Evolutionary conservation across 352 stramenopile genomes (phyloP), one percentile per base, ranked within the genome.

Genomic region (Phytophthora capsici): DNA sequence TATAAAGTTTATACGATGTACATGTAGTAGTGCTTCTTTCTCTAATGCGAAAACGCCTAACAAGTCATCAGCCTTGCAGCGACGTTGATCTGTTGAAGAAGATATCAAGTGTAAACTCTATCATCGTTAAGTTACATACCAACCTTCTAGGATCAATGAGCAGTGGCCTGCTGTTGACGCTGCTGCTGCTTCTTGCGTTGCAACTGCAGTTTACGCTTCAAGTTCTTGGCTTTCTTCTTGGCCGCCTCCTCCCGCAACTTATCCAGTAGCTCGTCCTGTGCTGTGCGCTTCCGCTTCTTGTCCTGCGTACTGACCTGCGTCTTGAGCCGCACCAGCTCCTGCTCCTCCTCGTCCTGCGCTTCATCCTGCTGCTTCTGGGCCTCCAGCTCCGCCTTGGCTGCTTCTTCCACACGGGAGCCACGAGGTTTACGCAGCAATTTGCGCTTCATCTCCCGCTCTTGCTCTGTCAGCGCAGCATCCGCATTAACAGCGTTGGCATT

Each of bases 121-220:
- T 65, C 46, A 43, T 46, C 37, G 41, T 49, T 41, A 67, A 63
- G 26, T 71, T 71, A 67, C 43, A 57, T 45, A 32, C 36, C 19
- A 40, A 22, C 14, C 13, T 16, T 56, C 13, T 45, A 54, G 34
- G 16, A 12, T 71, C 22, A 67, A 17, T 48, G 54, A 9, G 50
- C 36, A 6, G 30, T 48, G n/a, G 43, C 60, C 53, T 76, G 51
- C 20, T 53, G 28, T 17, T 61, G n/a, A 16, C 43, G 66, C 57
- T 80, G 71, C 41, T 89, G 60, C 48, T 88, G 74, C 61, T 90
- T 94, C 69, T 94, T 94, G 47, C 81, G 80, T 69, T 92, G 82
- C 49, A 84, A 52, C n/a, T 84, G 81, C 59, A 79, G 62, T 54
- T 92, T 94, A n/a, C 70, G 58, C 56, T 94, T 94, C 25, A 82